Evolutionary conservation across 2,329 filamentous ascomycete species (phyloP).

Genomic region (Fusarium sp.): DNA sequence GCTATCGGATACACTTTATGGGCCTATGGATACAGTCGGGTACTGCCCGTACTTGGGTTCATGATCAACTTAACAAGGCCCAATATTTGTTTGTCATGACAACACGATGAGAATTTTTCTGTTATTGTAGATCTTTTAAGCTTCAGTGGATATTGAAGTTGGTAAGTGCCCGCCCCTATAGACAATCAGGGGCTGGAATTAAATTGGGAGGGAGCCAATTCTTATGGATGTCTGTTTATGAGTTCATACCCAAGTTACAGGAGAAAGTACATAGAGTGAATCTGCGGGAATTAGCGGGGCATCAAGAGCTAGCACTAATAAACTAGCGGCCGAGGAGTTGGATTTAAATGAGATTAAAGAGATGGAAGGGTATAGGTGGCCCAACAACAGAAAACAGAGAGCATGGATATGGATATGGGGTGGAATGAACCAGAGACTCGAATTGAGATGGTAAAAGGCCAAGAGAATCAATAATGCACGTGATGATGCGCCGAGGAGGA

Average conservation of each 20-base stretch:
- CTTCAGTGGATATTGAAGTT: not conserved
- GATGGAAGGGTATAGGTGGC: not conserved
- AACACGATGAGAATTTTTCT: not conserved
- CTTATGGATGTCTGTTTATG: slow-evolving; percentile 2
- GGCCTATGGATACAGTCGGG: not conserved
- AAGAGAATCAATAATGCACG: slow-evolving; percentile 12
- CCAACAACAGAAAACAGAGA: not conserved
- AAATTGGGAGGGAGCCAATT: slow-evolving; percentile 40
- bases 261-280: not conserved
- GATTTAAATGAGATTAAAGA: slow-evolving; percentile 13
- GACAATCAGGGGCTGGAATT: slow-evolving; percentile 19
- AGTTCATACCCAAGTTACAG: not conserved
- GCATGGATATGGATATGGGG: not conserved
- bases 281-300: slow-evolving; percentile 12
- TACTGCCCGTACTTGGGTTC: not conserved
- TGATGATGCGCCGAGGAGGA: slow-evolving; percentile 14
- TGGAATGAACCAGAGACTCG: not conserved
- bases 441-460: not conserved
- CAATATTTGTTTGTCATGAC: not conserved
- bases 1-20: not conserved
- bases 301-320: not conserved
- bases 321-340: slow-evolving; percentile 10
- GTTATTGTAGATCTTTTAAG: slow-evolving; percentile 17
- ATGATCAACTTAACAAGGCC: not conserved
- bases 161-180: slow-evolving; percentile 1